A percentile compares a stretch with the other conserved stretches of the same genome.
Evolutionary conservation across 495 filamentous ascomycete genomes (phyloP).

Genomic region (Podospora pseudocomata): DNA sequence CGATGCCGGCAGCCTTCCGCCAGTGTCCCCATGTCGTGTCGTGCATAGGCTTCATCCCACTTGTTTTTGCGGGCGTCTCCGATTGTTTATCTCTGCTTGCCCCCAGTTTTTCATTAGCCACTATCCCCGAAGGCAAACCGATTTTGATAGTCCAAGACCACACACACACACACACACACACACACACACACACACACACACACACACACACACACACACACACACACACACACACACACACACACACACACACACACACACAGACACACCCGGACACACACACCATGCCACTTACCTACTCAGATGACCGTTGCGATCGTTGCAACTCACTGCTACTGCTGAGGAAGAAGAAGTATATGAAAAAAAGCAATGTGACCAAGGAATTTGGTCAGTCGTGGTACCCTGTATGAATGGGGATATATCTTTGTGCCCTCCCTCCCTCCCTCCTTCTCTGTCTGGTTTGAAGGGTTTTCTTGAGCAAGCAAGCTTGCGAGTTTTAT

Average conservation of each 20-base stretch:
- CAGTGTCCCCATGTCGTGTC: constrained; percentile 5
- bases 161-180: not conserved
- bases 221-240: not conserved
- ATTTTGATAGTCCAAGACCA: not conserved
- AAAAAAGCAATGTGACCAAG: not conserved
- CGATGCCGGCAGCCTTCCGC: constrained; percentile 4
- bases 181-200: not conserved
- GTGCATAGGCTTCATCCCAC: not conserved
- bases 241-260: not conserved
- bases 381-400: not conserved
- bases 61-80: not conserved
- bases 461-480: not conserved
- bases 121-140: not conserved
- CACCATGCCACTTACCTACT: not conserved
- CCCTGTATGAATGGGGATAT: not conserved
- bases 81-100: not conserved
- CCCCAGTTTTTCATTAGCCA: not conserved
- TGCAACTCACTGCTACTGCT: not conserved
- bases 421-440: not conserved
- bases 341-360: not conserved
- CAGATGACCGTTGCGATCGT: not conserved
- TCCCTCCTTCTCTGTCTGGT: not conserved
- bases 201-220: not conserved
- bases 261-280: not conserved
- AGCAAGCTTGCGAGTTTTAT: not conserved